Evolutionary conservation across 768 basidiomycete genomes (phyloP).

Genomic region (Suillus hirtellus): DNA sequence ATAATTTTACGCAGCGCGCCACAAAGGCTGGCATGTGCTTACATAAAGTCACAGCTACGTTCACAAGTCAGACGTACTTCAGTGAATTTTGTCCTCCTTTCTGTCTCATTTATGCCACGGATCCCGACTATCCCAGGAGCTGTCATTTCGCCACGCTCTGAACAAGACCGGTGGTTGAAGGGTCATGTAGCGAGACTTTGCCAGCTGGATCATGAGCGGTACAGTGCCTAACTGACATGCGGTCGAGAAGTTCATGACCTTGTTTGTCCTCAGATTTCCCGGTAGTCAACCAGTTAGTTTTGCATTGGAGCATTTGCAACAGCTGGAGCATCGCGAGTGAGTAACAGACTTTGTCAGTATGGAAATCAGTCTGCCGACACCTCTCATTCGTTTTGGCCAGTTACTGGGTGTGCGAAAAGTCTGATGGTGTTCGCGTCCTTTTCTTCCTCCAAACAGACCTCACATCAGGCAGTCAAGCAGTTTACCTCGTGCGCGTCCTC

Average conservation of each 20-base stretch:
- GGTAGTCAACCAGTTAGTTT: constrained; percentile 97
- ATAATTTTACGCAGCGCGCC: constrained; percentile 17
- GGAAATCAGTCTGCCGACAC: constrained; percentile 16
- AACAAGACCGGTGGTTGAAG: constrained; percentile 68
- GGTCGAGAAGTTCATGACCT: constrained; percentile 1
- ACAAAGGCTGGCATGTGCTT: constrained; percentile 17
- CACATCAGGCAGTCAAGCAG: constrained; percentile 50
- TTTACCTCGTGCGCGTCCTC: constrained; percentile 68
- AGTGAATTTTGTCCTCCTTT: not conserved
- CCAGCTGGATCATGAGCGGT: constrained; percentile 65
- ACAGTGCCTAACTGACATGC: constrained; percentile 22
- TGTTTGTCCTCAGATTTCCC: constrained; percentile 65
- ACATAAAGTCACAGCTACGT: constrained; percentile 7
- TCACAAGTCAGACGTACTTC: not conserved
- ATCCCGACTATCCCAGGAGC: constrained; percentile 74
- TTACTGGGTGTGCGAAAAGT: constrained; percentile 99
- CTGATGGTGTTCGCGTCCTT: constrained; percentile 90
- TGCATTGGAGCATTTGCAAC: constrained; percentile 60
- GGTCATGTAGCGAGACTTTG: constrained; percentile 64
- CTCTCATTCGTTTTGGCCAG: constrained; percentile 41
- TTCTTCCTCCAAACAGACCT: constrained; percentile 72
- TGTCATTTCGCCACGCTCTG: constrained; percentile 53
- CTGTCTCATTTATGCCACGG: constrained; percentile 41
- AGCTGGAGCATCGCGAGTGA: constrained; percentile 84
- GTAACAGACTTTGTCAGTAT: constrained; percentile 7